Base-by-base conservation (phyloP, 1,284 basidiomycete species). In the Rhodotorula mucilaginosa region DNA sequence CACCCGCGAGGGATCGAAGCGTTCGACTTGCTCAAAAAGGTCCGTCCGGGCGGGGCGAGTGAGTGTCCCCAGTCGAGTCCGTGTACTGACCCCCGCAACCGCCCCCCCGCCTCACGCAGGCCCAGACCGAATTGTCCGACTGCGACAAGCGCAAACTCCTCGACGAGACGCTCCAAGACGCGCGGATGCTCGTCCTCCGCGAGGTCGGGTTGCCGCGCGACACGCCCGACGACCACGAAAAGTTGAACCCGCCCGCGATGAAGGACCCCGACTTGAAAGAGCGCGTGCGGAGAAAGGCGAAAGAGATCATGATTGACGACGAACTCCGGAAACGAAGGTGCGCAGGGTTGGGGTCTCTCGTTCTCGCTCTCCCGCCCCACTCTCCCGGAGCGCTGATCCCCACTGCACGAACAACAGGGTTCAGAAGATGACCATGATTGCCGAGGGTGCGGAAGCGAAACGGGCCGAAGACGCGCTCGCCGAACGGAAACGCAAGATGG, bases 21-120 rank as follows among this genome's bases (percentile, higher is more conserved):
- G 34, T 86, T 86, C 78, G 85, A 85, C 75, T 79, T 84, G 73
- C 80, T 86, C 65, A 86, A 86, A 78, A 85, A 86, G 80, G 84
- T 82, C 61, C 74, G 31, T 23, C 64, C 65, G 51, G 7, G 6
- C 6, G 34, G 23, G 29, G 29, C 48, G 44, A 34, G 34, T 34
- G 19, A 26, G 21, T 21, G 12, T 16, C 69, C 18, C 49, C 44
- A 1, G 0, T 16, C 6, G 26, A 26, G 26, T 26, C 26, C 26
- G 26, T 26, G 26, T 26, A 26, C 26, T 26, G 26, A 26, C 26
- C 26, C 26, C 26, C 26, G 26, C 26, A 26, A 26, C 26, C 26
- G 26, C 26, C 26, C 26, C 26, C 46, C 34, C 39, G 49, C 21
- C 18, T 0, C 31, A 5, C n/a, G 49, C 48, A 76, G 77, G 73